Percentiles rank a stretch among this genome's conserved stretches.
Conservation (phyloP, 805 yeast species). For the Candida silvatica region DNA sequence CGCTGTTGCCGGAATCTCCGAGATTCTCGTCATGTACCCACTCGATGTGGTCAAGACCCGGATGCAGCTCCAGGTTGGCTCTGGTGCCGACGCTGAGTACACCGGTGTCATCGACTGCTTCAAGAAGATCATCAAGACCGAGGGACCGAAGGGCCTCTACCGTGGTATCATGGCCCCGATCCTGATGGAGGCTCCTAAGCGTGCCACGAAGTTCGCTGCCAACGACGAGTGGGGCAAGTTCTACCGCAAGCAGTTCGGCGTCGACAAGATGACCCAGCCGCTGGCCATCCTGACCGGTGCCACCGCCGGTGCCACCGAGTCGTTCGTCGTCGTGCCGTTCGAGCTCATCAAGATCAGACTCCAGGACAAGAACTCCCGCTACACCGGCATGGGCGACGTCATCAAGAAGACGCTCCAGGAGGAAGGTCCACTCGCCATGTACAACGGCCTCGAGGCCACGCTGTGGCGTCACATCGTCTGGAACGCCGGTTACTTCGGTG, state of each 20-base stretch:
- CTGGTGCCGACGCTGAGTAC: constrained; percentile 51
- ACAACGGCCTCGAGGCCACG: constrained; percentile 94
- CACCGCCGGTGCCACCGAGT: constrained; percentile 95
- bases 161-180: constrained; percentile 95
- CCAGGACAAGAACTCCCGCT: constrained; percentile 80
- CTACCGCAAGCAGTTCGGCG: constrained; percentile 65
- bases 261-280: constrained; percentile 64
- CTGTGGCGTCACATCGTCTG: constrained; percentile 94
- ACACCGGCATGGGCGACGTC: constrained; percentile 80
- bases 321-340: constrained; percentile 96
- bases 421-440: constrained; percentile 77
- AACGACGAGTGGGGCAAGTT: constrained; percentile 93
- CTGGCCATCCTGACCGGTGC: constrained; percentile 92
- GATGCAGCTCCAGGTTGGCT: constrained; percentile 75
- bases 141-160: constrained; percentile 78
- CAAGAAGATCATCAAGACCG: constrained; percentile 72
- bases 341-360: constrained; percentile 92
- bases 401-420: constrained; percentile 58
- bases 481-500: constrained; percentile 98
- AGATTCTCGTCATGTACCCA: constrained; percentile 92
- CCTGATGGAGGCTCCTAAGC: constrained; percentile 98
- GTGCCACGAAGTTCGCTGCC: constrained; percentile 98
- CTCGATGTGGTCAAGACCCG: constrained; percentile 95
- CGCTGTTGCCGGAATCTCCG: constrained; percentile 97
- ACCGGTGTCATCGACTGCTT: constrained; percentile 80